Conservation (phyloP, 306 rosid species). For the Acacia acuminata region DNA sequence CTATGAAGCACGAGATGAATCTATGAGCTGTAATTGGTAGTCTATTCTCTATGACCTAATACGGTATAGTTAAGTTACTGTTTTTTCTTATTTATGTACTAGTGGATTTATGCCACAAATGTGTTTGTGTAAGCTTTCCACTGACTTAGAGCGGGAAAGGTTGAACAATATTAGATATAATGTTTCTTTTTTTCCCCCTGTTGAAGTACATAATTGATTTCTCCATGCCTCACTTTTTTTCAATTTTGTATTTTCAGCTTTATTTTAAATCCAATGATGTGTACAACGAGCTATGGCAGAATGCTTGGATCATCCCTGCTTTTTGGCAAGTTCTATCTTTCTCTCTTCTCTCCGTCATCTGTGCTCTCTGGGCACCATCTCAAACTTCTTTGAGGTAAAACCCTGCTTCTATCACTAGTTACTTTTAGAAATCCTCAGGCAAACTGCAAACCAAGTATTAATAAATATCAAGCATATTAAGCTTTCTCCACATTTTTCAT, state of each 20-base stretch:
- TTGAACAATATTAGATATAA: neutral
- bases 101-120: constrained; percentile 13
- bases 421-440: neutral
- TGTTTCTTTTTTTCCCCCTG: neutral
- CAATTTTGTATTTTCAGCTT: constrained; percentile 56
- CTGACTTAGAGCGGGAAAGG: constrained; percentile 11
- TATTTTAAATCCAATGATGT: constrained; percentile 78
- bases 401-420: neutral
- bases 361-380: constrained; percentile 95
- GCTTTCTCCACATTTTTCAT: neutral
- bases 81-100: neutral
- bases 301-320: constrained; percentile 95
- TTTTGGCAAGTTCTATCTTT: constrained; percentile 93
- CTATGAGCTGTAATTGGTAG: constrained; percentile 11
- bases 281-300: constrained; percentile 90
- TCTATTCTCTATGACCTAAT: constrained; percentile 22
- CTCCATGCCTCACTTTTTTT: constrained; percentile 21
- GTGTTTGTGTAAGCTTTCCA: neutral
- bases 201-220: neutral
- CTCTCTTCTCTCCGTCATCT: constrained; percentile 77
- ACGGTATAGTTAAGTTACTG: constrained; percentile 3
- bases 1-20: neutral
- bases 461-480: neutral
- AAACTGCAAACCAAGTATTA: neutral
- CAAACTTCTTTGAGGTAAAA: constrained; percentile 83